These are phyloP conservation scores for Globisporangium solare DNA, from an alignment of 352 stramenopile species.

Conservation along the genomic window DNA sequence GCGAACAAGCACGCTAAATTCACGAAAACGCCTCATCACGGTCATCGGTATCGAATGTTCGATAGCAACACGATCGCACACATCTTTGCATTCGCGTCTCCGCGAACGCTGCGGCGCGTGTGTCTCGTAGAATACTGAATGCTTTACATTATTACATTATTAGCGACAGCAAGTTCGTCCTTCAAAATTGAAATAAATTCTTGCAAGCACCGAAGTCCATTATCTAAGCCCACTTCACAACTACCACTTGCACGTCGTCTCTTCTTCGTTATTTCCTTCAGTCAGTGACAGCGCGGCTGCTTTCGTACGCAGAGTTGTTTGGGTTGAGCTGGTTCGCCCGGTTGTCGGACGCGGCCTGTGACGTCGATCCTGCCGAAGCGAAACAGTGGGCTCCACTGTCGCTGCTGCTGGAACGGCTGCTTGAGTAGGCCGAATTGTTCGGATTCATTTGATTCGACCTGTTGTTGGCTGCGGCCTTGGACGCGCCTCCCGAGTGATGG, in stretches of 20 bases:
- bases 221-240: too few relatives aligned
- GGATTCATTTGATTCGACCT: conserved; percentile 9
- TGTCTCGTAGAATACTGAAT: conserved; percentile 21
- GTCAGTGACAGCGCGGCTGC: conserved; percentile 4
- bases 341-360: conserved; percentile 20
- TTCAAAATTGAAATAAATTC: not conserved
- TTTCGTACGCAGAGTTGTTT: conserved; percentile 29
- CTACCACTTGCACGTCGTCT: too few relatives aligned
- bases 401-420: conserved; percentile 7
- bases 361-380: conserved; percentile 1
- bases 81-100: conserved; percentile 17
- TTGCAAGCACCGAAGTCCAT: not conserved
- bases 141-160: too few relatives aligned
- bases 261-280: not conserved
- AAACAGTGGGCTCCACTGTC: not conserved
- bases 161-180: not conserved
- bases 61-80: conserved; percentile 5
- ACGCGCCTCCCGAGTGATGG: not conserved
- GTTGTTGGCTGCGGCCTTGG: conserved; percentile 24
- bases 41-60: not conserved
- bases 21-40: not conserved
- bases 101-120: conserved; percentile 10
- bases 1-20: too few relatives aligned
- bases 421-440: conserved; percentile 5
- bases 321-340: conserved; percentile 35